These are phyloP conservation scores for Boletus barrowsii DNA, from an alignment of 768 basidiomycete species.

Conservation along the genomic window DNA sequence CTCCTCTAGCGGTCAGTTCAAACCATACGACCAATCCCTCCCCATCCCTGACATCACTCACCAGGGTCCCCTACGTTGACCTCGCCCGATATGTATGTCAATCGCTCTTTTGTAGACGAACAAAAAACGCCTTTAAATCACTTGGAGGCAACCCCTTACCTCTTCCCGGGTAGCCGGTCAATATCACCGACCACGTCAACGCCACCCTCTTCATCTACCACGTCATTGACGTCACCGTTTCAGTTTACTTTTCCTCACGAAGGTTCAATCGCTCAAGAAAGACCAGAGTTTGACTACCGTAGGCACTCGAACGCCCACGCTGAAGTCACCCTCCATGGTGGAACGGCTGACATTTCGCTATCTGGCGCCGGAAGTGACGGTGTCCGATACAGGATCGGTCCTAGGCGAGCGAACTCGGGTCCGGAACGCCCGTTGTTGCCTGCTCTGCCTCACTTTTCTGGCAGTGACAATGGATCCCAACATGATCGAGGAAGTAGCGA, in stretches of 20 bases:
- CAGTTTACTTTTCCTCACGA: conserved; percentile 62
- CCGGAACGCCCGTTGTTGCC: conserved; percentile 50
- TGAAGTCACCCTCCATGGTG: conserved; percentile 70
- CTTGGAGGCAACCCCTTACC: conserved; percentile 54
- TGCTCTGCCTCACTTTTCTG: conserved; percentile 45
- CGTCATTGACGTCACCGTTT: conserved; percentile 64
- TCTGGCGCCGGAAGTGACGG: conserved; percentile 49
- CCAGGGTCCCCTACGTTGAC: conserved; percentile 56
- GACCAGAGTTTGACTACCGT: conserved; percentile 65
- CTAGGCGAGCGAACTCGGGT: conserved; percentile 46
- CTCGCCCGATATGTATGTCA: conserved; percentile 45
- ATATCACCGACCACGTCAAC: conserved; percentile 68
- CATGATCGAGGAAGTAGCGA: conserved; percentile 57
- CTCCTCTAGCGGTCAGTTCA: conserved; percentile 30
- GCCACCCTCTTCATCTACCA: conserved; percentile 55
- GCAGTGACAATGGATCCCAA: conserved; percentile 49
- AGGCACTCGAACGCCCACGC: conserved; percentile 53
- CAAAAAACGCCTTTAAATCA: conserved; percentile 51
- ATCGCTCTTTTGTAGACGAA: conserved; percentile 51
- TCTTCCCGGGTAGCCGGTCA: conserved; percentile 66
- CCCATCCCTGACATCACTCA: conserved; percentile 36
- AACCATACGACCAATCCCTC: conserved; percentile 26
- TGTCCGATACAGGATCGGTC: conserved; percentile 57
- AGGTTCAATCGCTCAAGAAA: conserved; percentile 48
- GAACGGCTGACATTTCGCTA: conserved; percentile 68